phyloP scores from a whole-genome alignment of 1,284 basidiomycete genomes.

The Puccinia hordei region DNA sequence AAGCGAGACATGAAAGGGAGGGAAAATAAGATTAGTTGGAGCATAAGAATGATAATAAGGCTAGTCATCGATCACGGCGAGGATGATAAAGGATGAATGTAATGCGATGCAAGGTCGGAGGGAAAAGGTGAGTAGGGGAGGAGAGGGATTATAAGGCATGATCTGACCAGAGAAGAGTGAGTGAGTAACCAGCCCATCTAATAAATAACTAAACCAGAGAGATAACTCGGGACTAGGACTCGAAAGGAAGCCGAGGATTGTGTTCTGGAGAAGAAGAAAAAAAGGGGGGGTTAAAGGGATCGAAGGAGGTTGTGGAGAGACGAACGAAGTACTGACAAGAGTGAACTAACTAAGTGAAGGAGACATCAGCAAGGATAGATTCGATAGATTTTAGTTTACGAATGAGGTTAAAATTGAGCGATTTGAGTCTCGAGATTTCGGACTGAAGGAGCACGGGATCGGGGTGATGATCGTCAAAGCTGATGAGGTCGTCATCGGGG shows the following conservation, averaged over 20 bases:
- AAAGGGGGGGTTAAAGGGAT: not conserved
- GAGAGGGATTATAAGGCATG: no score
- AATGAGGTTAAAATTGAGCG: constrained; percentile 16
- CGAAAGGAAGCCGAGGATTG: no score
- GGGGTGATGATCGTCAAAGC: not conserved
- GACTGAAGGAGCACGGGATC: not conserved
- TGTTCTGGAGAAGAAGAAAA: no score
- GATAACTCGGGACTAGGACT: no score
- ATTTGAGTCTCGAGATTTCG: constrained; percentile 18
- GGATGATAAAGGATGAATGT: no score
- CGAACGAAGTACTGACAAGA: not conserved
- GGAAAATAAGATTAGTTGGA: not conserved
- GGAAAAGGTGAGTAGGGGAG: no score
- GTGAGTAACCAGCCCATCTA: no score
- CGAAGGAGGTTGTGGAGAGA: not conserved
- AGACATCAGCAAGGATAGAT: constrained; percentile 7
- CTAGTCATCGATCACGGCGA: no score
- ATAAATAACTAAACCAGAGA: no score
- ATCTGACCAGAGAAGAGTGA: no score
- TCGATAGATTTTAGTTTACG: constrained; percentile 30
- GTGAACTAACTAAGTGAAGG: not conserved
- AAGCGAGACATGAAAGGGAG: not conserved
- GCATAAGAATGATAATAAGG: not conserved
- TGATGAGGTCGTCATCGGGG: not conserved
- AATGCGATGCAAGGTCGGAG: no score